A percentile compares a stretch with the other conserved stretches of the same genome.
Evolutionary conservation across 2,329 filamentous ascomycete species (phyloP).

Genomic region (Emergomyces africanus): DNA sequence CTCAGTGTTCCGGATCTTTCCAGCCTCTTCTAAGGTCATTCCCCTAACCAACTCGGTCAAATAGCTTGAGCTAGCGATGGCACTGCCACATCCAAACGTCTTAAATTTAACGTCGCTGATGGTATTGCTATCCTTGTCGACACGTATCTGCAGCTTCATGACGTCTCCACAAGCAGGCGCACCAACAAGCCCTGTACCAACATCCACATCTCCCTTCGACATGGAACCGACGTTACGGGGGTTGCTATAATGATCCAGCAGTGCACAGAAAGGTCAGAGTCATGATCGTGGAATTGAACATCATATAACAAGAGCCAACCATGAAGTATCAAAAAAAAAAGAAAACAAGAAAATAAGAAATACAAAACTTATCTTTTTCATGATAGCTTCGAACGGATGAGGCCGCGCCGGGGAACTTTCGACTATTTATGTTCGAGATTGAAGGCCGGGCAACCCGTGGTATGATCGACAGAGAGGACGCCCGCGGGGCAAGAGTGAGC

Average conservation of each 20-base stretch:
- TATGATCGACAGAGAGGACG: constrained; percentile 36
- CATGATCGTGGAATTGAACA: not conserved
- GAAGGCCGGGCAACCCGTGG: constrained; percentile 35
- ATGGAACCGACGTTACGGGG: constrained; percentile 70
- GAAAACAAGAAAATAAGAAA: too few species aligned
- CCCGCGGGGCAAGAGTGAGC: constrained; percentile 40
- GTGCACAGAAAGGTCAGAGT: constrained; percentile 32
- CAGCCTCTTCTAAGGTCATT: constrained; percentile 92
- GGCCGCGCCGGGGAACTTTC: constrained; percentile 25
- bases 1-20: constrained; percentile 88
- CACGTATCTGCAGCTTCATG: constrained; percentile 88
- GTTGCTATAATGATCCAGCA: constrained; percentile 71
- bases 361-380: constrained; percentile 48
- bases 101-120: constrained; percentile 97
- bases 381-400: constrained; percentile 43
- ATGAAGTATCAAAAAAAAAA: not conserved
- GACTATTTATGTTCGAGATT: constrained; percentile 20
- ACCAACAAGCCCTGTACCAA: constrained; percentile 82
- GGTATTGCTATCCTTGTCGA: constrained; percentile 74
- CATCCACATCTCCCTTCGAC: constrained; percentile 65
- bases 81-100: constrained; percentile 89
- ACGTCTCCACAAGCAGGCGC: constrained; percentile 88
- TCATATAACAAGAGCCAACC: not conserved
- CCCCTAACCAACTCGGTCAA: constrained; percentile 88
- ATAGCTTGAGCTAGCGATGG: constrained; percentile 90